A percentile compares a stretch with the other conserved stretches of the same genome.
Evolutionary conservation across 202 grass and related monocot genomes (phyloP).

Genomic region (Musa balbisiana): DNA sequence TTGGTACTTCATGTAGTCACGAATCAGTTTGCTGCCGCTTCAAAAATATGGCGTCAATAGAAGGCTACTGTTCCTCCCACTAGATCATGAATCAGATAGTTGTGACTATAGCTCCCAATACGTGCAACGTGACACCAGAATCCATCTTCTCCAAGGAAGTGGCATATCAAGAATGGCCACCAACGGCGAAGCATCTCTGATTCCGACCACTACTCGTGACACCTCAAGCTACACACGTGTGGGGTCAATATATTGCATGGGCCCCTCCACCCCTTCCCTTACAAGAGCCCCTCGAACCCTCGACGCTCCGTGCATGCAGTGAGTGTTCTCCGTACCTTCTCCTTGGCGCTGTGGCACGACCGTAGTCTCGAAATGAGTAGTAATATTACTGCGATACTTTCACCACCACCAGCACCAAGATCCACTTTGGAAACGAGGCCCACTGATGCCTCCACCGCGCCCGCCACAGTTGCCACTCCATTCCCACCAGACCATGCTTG

Average conservation of each 20-base stretch:
- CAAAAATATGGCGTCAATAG: neutral
- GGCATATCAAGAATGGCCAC: slow-evolving; percentile 41
- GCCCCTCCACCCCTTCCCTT: too few relatives aligned
- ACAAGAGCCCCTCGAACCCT: too few relatives aligned
- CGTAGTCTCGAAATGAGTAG: too few relatives aligned
- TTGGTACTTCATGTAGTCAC: neutral
- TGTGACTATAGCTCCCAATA: too few relatives aligned
- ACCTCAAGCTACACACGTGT: neutral
- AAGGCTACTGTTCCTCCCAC: too few relatives aligned
- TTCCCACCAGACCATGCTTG: neutral
- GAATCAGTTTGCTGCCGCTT: neutral
- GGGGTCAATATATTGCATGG: neutral
- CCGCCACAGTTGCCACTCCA: neutral
- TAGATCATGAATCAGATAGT: too few relatives aligned
- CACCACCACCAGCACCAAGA: too few relatives aligned
- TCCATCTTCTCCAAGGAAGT: slow-evolving; percentile 18
- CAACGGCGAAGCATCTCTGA: slow-evolving; percentile 27
- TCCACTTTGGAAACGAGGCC: neutral
- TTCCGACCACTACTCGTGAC: neutral
- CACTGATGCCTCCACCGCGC: neutral
- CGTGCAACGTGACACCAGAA: neutral
- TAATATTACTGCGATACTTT: too few relatives aligned
- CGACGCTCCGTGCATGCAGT: too few relatives aligned
- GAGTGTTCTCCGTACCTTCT: too few relatives aligned
- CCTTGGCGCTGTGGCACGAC: too few relatives aligned